Evolutionary conservation across 495 filamentous ascomycete genomes (phyloP).

Genomic region (Hamigera avellanea): DNA sequence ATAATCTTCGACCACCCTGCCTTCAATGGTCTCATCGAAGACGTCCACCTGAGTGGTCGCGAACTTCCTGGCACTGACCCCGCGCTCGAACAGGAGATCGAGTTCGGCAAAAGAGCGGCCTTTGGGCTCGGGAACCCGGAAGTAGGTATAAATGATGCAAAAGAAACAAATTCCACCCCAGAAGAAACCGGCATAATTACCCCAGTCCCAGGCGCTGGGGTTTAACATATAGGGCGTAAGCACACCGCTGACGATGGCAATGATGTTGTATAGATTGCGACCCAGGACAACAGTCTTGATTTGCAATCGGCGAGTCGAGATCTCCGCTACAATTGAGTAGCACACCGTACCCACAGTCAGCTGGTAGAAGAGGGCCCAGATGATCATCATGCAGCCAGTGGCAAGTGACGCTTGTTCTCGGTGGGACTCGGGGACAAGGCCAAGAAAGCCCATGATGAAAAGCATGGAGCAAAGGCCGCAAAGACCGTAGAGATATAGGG

Average conservation of each 20-base stretch:
- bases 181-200: slow-evolving; percentile 72
- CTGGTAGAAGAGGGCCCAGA: slow-evolving; percentile 67
- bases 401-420: slow-evolving; percentile 47
- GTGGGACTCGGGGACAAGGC: slow-evolving; percentile 45
- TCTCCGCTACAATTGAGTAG: slow-evolving; percentile 65
- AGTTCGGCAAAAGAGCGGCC: slow-evolving; percentile 65
- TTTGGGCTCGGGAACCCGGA: slow-evolving; percentile 61
- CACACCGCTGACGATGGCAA: slow-evolving; percentile 55
- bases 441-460: slow-evolving; percentile 62
- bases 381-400: slow-evolving; percentile 57
- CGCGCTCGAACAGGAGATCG: slow-evolving; percentile 58
- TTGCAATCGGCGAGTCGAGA: slow-evolving; percentile 61
- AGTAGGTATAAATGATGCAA: slow-evolving; percentile 63
- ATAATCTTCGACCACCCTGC: slow-evolving; percentile 15
- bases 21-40: slow-evolving; percentile 44
- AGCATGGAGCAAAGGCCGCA: slow-evolving; percentile 54
- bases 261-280: slow-evolving; percentile 62
- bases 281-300: slow-evolving; percentile 68
- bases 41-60: slow-evolving; percentile 52
- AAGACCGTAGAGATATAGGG: slow-evolving; percentile 59
- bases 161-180: slow-evolving; percentile 65
- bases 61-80: slow-evolving; percentile 58
- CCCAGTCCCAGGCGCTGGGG: slow-evolving; percentile 62
- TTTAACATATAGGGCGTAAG: slow-evolving; percentile 71
- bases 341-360: slow-evolving; percentile 67